Percentiles rank a stretch among this genome's conserved stretches.
Conservation (phyloP, 2,329 filamentous ascomycete genomes). For the Endoconidiophora polonica region DNA sequence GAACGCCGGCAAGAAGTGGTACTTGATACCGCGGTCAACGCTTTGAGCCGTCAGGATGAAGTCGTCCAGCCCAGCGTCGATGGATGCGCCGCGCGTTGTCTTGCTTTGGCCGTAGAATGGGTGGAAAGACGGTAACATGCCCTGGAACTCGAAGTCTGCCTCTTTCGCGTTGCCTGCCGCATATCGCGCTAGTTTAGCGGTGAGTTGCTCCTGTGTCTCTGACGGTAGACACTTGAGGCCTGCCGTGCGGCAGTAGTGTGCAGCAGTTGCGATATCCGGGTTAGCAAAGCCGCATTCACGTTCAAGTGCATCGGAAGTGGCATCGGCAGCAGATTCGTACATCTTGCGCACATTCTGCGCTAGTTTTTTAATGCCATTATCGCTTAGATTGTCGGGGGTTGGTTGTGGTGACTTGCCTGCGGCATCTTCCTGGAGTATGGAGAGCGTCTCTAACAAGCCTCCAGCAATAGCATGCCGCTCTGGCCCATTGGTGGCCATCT, state of each 20-base stretch:
- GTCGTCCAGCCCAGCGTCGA: constrained; percentile 15
- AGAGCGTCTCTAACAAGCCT: not conserved
- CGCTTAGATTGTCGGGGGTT: not conserved
- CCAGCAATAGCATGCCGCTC: not conserved
- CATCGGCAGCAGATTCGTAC: not conserved
- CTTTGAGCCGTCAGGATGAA: constrained; percentile 15
- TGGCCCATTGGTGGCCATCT: not conserved
- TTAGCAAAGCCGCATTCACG: constrained; percentile 4
- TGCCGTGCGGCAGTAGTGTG: constrained; percentile 5
- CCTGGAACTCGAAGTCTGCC: constrained; percentile 15
- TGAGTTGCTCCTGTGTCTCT: not conserved
- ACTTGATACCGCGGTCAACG: constrained; percentile 6
- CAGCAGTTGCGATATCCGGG: not conserved
- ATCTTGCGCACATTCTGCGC: not conserved
- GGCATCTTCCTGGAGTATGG: not conserved
- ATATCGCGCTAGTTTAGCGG: constrained; percentile 2
- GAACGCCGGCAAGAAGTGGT: constrained; percentile 5
- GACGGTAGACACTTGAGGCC: constrained; percentile 10
- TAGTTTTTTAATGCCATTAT: not conserved
- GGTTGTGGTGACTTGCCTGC: too few relatives aligned
- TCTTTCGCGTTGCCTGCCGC: constrained; percentile 2
- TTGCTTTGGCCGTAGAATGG: constrained; percentile 12
- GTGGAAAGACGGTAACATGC: constrained; percentile 11
- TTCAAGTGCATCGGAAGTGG: not conserved
- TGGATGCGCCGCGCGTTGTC: constrained; percentile 12